phyloP scores from a whole-genome alignment of 495 filamentous ascomycete species.

The Mytilinidion resinicola region DNA sequence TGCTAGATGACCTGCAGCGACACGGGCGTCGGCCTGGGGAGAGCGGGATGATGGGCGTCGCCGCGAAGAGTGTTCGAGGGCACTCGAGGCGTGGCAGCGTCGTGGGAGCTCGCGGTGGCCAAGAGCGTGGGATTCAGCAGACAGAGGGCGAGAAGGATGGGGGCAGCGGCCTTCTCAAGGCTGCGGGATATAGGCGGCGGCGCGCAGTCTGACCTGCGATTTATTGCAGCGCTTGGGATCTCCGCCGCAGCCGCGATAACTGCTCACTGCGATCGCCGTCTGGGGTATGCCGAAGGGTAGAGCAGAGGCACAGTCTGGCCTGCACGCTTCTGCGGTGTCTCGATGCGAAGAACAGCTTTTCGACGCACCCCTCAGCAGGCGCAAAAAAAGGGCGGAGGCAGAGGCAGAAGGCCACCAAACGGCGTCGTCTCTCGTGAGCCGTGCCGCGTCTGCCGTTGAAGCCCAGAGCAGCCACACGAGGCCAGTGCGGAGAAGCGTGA shows the following conservation, averaged over 20 bases:
- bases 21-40: conserved; percentile 8
- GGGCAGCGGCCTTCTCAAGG: neutral
- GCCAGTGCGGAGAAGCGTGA: no score
- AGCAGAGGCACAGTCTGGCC: no score
- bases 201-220: neutral
- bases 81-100: neutral
- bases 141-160: no score
- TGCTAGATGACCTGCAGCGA: conserved; percentile 25
- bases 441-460: no score
- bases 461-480: no score
- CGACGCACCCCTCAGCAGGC: neutral
- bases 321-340: no score
- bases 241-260: conserved; percentile 25
- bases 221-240: conserved; percentile 2
- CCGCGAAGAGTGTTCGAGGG: neutral
- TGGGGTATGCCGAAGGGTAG: no score
- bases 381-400: no score
- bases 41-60: neutral
- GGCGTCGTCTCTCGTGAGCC: no score
- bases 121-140: no score
- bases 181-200: neutral
- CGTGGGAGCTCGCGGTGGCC: neutral
- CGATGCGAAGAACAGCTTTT: no score
- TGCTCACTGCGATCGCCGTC: neutral
- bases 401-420: no score